phyloP scores from a whole-genome alignment of 805 yeast species.

The Candida hispaniensis region DNA sequence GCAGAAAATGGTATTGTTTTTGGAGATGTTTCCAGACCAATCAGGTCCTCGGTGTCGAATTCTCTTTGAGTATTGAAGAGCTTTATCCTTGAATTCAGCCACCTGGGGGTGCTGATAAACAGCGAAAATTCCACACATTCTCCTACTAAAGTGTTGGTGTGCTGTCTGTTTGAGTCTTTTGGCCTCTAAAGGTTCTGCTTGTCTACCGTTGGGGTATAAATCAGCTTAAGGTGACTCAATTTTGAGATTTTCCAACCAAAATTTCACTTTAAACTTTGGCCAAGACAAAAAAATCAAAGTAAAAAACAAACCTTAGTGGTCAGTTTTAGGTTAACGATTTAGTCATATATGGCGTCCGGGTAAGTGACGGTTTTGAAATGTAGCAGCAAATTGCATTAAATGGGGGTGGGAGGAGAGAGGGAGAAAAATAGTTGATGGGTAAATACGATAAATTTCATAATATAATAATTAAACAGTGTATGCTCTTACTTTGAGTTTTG shows the following conservation, averaged over 20 bases:
- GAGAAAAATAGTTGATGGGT: too few species aligned
- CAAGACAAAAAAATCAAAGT: too few species aligned
- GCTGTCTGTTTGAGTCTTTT: neutral
- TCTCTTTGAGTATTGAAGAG: slow-evolving; percentile 78
- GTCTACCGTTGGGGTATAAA: neutral
- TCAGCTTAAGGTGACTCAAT: neutral
- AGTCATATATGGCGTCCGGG: too few species aligned
- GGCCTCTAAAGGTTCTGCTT: neutral
- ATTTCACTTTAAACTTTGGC: too few species aligned
- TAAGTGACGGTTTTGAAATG: too few species aligned
- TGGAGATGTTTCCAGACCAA: slow-evolving; percentile 83
- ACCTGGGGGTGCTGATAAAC: slow-evolving; percentile 75
- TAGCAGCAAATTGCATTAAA: too few species aligned
- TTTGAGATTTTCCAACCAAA: slow-evolving; percentile 1
- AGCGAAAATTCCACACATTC: slow-evolving; percentile 98
- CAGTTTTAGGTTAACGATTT: too few species aligned
- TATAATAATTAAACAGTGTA: neutral
- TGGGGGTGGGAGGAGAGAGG: too few species aligned
- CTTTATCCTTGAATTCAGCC: slow-evolving; percentile 71
- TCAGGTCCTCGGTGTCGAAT: slow-evolving; percentile 99
- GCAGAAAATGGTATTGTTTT: slow-evolving; percentile 71
- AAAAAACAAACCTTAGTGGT: too few species aligned
- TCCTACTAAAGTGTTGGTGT: neutral
- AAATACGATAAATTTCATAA: too few species aligned
- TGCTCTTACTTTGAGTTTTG: slow-evolving; percentile 1